Percentiles rank a stretch among this genome's conserved stretches.
Evolutionary conservation across 148 eudicot species (phyloP).

Genomic region (Rhododendron mucronatum): DNA sequence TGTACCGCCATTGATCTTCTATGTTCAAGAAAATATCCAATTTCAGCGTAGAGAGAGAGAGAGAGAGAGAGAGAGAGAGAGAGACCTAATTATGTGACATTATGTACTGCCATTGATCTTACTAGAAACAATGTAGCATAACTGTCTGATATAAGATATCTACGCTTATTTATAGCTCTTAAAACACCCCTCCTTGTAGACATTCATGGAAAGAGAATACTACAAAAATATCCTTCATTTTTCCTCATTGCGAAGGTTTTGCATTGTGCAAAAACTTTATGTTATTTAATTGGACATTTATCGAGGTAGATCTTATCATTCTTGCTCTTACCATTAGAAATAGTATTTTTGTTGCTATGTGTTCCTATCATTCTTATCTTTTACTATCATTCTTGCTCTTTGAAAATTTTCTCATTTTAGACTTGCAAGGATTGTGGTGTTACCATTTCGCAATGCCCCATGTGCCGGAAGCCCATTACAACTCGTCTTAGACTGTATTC

Average conservation of each 20-base stretch:
- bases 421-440: conserved; percentile 74
- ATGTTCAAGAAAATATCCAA: neutral
- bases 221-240: neutral
- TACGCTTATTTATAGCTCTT: neutral
- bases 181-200: neutral
- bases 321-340: neutral
- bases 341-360: neutral
- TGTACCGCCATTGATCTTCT: neutral
- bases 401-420: conserved; percentile 19
- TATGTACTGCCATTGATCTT: neutral
- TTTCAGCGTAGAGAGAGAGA: neutral
- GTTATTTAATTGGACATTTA: neutral
- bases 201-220: neutral
- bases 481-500: conserved; percentile 51
- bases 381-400: neutral
- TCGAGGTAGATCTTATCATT: neutral
- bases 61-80: neutral
- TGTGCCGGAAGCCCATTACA: conserved; percentile 58
- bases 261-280: neutral
- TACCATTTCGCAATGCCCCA: conserved; percentile 48
- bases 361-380: neutral
- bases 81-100: neutral
- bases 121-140: neutral
- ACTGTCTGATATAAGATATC: neutral
- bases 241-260: neutral